These are phyloP conservation scores for Cymodocea nodosa DNA, from an alignment of 116 monocot species.

Conservation along the genomic window DNA sequence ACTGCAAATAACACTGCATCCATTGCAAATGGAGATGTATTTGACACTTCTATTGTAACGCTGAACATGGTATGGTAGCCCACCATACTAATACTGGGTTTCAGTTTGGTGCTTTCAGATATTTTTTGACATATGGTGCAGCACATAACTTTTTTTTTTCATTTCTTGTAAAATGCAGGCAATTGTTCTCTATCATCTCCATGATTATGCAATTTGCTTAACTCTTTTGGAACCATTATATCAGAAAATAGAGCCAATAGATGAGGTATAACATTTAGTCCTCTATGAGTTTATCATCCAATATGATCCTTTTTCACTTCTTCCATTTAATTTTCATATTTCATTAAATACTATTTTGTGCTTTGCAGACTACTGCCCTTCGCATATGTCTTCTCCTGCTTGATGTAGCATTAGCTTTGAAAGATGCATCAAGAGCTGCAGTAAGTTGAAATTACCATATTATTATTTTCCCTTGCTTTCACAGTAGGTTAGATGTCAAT, in stretches of 20 bases:
- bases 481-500: too few relatives aligned
- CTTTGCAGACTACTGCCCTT: conserved; percentile 64
- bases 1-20: conserved; percentile 19
- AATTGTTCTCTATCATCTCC: conserved; percentile 56
- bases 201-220: conserved; percentile 50
- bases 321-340: not conserved
- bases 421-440: conserved; percentile 60
- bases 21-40: conserved; percentile 32
- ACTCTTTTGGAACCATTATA: conserved; percentile 57
- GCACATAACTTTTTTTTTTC: not conserved
- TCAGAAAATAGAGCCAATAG: conserved; percentile 65
- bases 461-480: too few relatives aligned
- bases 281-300: not conserved
- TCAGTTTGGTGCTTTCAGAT: too few relatives aligned
- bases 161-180: conserved; percentile 33
- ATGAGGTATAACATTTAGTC: conserved; percentile 53
- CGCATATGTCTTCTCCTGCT: conserved; percentile 74
- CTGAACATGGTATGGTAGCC: conserved; percentile 45
- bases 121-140: too few relatives aligned
- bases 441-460: conserved; percentile 34
- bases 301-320: not conserved
- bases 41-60: conserved; percentile 51
- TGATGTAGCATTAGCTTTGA: conserved; percentile 60
- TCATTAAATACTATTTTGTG: not conserved
- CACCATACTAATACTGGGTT: too few relatives aligned